A percentile compares a stretch with the other conserved stretches of the same genome.
phyloP scores from a whole-genome alignment of 164 flowering plant genomes.

The Dillenia suffruticosa region DNA sequence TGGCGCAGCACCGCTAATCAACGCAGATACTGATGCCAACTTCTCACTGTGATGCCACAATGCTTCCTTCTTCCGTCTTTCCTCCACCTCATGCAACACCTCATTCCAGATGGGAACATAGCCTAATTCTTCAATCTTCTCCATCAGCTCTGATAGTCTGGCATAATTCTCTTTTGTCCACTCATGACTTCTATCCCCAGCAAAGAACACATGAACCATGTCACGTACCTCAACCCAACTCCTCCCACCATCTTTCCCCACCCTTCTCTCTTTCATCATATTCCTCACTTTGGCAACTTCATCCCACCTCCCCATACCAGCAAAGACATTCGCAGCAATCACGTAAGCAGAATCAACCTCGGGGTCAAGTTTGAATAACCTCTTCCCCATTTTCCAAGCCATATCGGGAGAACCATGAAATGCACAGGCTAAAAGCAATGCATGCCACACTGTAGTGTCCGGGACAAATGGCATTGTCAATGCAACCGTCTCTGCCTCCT shows the following conservation, averaged over 20 bases:
- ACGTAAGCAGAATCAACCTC: constrained; percentile 66
- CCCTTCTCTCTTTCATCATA: constrained; percentile 49
- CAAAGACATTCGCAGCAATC: constrained; percentile 49
- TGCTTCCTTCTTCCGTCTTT: constrained; percentile 37
- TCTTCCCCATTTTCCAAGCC: constrained; percentile 31
- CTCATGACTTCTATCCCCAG: constrained; percentile 47
- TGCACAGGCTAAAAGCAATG: constrained; percentile 41
- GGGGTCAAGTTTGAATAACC: constrained; percentile 37
- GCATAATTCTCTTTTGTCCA: constrained; percentile 39
- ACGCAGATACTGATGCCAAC: constrained; percentile 59
- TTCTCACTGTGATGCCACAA: constrained; percentile 66
- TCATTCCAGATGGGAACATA: constrained; percentile 43
- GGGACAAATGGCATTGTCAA: constrained; percentile 61
- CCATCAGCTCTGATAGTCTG: constrained; percentile 46
- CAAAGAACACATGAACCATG: constrained; percentile 52
- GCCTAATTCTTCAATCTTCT: constrained; percentile 44
- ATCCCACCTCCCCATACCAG: constrained; percentile 40
- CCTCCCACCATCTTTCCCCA: constrained; percentile 50
- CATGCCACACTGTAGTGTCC: constrained; percentile 67
- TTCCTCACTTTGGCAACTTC: constrained; percentile 55
- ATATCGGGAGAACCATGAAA: constrained; percentile 30
- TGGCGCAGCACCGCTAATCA: constrained; percentile 46
- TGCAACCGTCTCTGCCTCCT: constrained; percentile 50
- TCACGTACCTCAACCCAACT: constrained; percentile 72
- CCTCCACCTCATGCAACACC: constrained; percentile 39